Conservation (phyloP, 2,329 filamentous ascomycete genomes). For the Westerdykella sp. region DNA sequence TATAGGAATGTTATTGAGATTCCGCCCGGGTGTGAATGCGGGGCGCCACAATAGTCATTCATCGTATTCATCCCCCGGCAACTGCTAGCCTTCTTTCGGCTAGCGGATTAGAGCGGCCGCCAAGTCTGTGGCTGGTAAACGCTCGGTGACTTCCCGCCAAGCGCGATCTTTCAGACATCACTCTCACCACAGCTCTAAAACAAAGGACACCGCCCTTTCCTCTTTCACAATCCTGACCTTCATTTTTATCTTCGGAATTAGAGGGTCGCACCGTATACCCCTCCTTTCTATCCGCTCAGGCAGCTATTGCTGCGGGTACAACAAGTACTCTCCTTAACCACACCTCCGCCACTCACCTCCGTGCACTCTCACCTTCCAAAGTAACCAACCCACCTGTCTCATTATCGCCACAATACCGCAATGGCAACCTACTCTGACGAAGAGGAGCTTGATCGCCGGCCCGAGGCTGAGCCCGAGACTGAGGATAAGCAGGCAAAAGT, state of each 20-base stretch:
- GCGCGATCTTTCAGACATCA: not conserved
- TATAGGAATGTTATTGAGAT: too few relatives aligned
- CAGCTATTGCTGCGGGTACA: not conserved
- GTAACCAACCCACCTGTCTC: not conserved
- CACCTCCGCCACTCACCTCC: not conserved
- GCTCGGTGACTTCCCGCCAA: not conserved
- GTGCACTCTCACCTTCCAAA: slow-evolving; percentile 1
- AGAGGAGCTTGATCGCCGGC: slow-evolving; percentile 83
- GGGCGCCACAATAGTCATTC: too few relatives aligned
- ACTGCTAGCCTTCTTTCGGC: too few relatives aligned
- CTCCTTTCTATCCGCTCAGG: not conserved
- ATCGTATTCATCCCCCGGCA: too few relatives aligned
- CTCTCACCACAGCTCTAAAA: not conserved
- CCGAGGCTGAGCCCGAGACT: slow-evolving; percentile 65
- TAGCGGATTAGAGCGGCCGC: too few relatives aligned
- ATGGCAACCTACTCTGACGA: slow-evolving; percentile 49
- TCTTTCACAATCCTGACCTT: not conserved
- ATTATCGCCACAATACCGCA: not conserved
- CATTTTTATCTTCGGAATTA: not conserved
- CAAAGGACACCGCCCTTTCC: not conserved
- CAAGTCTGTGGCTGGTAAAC: not conserved
- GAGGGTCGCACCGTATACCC: not conserved
- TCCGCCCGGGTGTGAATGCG: too few relatives aligned
- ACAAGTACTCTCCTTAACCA: not conserved
- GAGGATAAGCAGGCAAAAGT: slow-evolving; percentile 49